Conservation (phyloP, 768 basidiomycete genomes). For the Boletus fagicola region DNA sequence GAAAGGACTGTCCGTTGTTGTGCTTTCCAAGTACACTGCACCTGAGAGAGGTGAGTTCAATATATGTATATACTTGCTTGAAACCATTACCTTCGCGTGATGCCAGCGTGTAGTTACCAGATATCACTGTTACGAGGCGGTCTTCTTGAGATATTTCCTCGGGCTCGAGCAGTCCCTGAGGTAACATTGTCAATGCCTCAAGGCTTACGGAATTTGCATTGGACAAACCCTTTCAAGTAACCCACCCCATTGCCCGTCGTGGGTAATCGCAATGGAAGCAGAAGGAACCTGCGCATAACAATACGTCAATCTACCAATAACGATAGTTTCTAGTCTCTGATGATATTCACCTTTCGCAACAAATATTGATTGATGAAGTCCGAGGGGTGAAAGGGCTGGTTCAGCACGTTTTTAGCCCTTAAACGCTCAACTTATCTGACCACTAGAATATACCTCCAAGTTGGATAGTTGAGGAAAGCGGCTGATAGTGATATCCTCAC, state of each 20-base stretch:
- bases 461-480: slow-evolving; percentile 1
- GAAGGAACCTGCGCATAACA: slow-evolving; percentile 1
- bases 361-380: slow-evolving; percentile 10
- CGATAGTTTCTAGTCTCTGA: neutral
- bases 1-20: neutral
- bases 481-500: neutral
- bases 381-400: slow-evolving; percentile 11
- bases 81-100: neutral
- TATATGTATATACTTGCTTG: neutral
- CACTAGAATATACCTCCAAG: neutral
- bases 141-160: neutral
- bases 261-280: slow-evolving; percentile 8
- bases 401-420: neutral
- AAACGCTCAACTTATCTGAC: neutral
- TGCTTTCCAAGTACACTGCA: neutral
- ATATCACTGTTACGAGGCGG: neutral
- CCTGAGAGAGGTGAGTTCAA: neutral
- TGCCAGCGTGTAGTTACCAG: neutral
- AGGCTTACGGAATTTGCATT: no score
- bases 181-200: neutral
- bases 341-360: neutral
- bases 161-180: neutral
- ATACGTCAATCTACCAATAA: neutral
- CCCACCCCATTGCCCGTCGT: slow-evolving; percentile 9
- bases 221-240: slow-evolving; percentile 5